Evolutionary conservation across 345 rosid species (phyloP), one percentile per base, ranked within the genome.

Genomic region (Citrus glauca): DNA sequence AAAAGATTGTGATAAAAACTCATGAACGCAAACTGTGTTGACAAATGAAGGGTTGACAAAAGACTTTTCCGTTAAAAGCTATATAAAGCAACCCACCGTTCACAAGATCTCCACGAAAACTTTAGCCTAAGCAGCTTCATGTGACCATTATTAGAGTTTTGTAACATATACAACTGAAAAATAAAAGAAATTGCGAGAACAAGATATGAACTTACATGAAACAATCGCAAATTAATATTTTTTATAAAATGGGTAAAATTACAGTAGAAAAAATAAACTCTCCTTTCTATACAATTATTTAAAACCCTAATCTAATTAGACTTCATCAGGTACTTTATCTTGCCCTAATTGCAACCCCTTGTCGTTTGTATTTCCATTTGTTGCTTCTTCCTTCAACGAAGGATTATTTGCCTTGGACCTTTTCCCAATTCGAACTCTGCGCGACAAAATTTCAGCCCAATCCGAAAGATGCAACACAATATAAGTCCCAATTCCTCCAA

Each of bases 401-500:
- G n/a, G 17, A 6, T 61, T n/a, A 16, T 14, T 66, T n/a, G 2
- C 55, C 42, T 79, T 17, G 5, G 33, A 1, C 11, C 33, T 56
- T 42, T 64, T 73, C 19, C 81, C 17, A 9, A 83, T 8, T 16
- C 90, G 84, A 2, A 53, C 0, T 9, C 74, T 82, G 2, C 19
- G 75, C 66, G 85, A 67, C 6, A 83, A 16, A 19, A 25, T 83
- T 56, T 65, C 71, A 0, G 72, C 81, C 90, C 92, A 87, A n/a
- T 87, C 92, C 84, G 83, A 80, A 1, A 80, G 5, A 76, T 89
- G 83, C 83, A 89, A 55, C 13, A 82, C 89, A n/a, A 89, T 66
- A 69, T 78, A 89, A 10, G 90, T 87, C 33, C 88, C 88, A 24
- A 89, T 89, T 27, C 92, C 90, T 1, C 87, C 90, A 7, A 89